phyloP scores from a whole-genome alignment of 768 basidiomycete species.

The Lepiota subincarnata region DNA sequence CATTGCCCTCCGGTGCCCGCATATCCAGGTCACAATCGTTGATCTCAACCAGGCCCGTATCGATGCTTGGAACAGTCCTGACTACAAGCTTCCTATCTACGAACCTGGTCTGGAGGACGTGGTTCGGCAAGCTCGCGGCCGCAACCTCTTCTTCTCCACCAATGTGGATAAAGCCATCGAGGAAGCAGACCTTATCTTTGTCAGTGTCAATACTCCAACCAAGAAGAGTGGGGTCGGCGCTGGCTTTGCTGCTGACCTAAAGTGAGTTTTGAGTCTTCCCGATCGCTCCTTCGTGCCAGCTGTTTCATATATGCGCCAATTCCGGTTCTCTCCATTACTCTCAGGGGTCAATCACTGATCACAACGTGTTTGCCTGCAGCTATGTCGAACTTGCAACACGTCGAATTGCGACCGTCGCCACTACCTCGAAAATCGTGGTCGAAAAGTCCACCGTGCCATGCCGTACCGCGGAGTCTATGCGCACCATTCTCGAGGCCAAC shows the following conservation, averaged over 20 bases:
- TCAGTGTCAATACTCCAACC: conserved; percentile 97
- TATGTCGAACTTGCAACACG: conserved; percentile 97
- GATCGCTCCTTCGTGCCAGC: neutral
- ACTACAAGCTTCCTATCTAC: conserved; percentile 90
- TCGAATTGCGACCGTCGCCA: conserved; percentile 89
- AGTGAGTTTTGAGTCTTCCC: conserved; percentile 52
- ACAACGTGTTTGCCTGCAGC: conserved; percentile 38
- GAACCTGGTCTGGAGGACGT: conserved; percentile 95
- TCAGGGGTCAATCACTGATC: conserved; percentile 5
- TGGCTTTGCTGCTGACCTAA: conserved; percentile 97
- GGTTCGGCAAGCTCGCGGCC: conserved; percentile 81
- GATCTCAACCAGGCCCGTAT: conserved; percentile 94
- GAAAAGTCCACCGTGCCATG: conserved; percentile 99
- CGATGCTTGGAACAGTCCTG: conserved; percentile 92
- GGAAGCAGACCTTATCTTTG: conserved; percentile 97
- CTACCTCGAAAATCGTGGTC: conserved; percentile 93
- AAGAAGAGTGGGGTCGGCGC: conserved; percentile 98
- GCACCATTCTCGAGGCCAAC: conserved; percentile 98
- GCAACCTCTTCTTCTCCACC: conserved; percentile 96
- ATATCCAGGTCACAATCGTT: conserved; percentile 94
- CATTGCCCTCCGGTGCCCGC: conserved; percentile 88
- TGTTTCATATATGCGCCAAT: conserved; percentile 13
- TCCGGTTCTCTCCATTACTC: conserved; percentile 10
- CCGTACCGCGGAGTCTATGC: conserved; percentile 98
- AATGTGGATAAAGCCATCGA: conserved; percentile 90